Evolutionary conservation across 768 basidiomycete species (phyloP).

Genomic region (Pleurotus tuoliensis): DNA sequence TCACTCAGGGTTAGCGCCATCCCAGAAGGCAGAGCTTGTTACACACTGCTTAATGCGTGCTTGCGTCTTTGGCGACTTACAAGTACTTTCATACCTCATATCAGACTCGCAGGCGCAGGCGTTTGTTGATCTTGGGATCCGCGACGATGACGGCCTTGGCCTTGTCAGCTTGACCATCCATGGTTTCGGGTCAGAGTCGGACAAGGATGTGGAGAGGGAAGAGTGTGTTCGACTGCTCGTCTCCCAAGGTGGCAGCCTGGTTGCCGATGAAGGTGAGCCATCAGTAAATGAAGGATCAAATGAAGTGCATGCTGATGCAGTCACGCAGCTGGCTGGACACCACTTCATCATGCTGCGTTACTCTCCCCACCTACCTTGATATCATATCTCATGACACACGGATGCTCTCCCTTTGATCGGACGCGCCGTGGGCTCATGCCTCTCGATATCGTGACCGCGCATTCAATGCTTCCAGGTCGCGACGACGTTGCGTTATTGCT

Average conservation of each 20-base stretch:
- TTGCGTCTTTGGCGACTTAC: slow-evolving; percentile 74
- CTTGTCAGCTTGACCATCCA: slow-evolving; percentile 75
- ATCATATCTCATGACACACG: slow-evolving; percentile 89
- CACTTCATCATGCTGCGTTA: slow-evolving; percentile 88
- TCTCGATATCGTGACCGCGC: slow-evolving; percentile 85
- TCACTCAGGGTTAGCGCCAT: slow-evolving; percentile 61
- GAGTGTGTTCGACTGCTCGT: slow-evolving; percentile 83
- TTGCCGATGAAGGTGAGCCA: slow-evolving; percentile 61
- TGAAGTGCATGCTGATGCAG: slow-evolving; percentile 1
- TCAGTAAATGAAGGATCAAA: neutral
- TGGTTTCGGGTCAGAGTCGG: slow-evolving; percentile 78
- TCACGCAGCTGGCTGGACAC: slow-evolving; percentile 84
- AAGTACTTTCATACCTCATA: slow-evolving; percentile 69
- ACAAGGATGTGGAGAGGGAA: slow-evolving; percentile 85
- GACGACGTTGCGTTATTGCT: slow-evolving; percentile 85
- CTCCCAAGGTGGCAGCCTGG: slow-evolving; percentile 70
- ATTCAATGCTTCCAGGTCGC: slow-evolving; percentile 75
- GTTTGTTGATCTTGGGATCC: slow-evolving; percentile 61
- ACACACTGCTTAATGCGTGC: slow-evolving; percentile 72
- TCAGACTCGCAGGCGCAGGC: slow-evolving; percentile 62
- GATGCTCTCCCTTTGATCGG: slow-evolving; percentile 75
- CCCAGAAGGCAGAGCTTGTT: slow-evolving; percentile 68
- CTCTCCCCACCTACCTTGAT: slow-evolving; percentile 87
- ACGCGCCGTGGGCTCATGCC: slow-evolving; percentile 82
- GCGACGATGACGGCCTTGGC: slow-evolving; percentile 85